phyloP scores from a whole-genome alignment of 768 basidiomycete species.

The Termitomyces sp. region DNA sequence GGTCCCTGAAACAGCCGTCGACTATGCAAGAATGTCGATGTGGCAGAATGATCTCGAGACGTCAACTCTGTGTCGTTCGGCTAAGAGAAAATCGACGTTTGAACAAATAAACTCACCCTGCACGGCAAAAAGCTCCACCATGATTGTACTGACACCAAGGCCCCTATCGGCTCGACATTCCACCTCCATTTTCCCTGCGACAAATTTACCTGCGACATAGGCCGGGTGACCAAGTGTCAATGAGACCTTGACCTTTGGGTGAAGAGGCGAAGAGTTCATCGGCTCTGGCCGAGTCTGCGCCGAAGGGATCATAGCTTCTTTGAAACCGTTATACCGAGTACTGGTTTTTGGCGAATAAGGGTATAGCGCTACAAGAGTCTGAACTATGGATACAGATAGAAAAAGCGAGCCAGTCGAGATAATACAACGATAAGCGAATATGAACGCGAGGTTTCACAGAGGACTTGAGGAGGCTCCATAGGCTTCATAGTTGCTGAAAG shows the following conservation, averaged over 20 bases:
- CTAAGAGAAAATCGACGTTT: neutral
- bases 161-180: constrained; percentile 73
- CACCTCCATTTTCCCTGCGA: constrained; percentile 75
- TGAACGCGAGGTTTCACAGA: constrained; percentile 3
- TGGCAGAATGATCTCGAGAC: constrained; percentile 76
- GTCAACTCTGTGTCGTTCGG: constrained; percentile 57
- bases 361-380: neutral
- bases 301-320: constrained; percentile 5
- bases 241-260: constrained; percentile 73
- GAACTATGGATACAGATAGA: constrained; percentile 2
- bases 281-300: constrained; percentile 39
- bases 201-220: constrained; percentile 60
- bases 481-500: neutral
- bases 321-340: neutral
- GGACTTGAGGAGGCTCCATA: neutral
- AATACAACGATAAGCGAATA: neutral
- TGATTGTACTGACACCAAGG: constrained; percentile 69
- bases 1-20: constrained; percentile 77
- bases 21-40: constrained; percentile 68
- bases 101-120: constrained; percentile 44
- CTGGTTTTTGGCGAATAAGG: neutral
- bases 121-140: constrained; percentile 71
- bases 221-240: constrained; percentile 52
- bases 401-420: neutral
- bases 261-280: constrained; percentile 79